A percentile compares a stretch with the other conserved stretches of the same genome.
phyloP scores from a whole-genome alignment of 805 yeast species.

The Scheffersomyces amazonensis region DNA sequence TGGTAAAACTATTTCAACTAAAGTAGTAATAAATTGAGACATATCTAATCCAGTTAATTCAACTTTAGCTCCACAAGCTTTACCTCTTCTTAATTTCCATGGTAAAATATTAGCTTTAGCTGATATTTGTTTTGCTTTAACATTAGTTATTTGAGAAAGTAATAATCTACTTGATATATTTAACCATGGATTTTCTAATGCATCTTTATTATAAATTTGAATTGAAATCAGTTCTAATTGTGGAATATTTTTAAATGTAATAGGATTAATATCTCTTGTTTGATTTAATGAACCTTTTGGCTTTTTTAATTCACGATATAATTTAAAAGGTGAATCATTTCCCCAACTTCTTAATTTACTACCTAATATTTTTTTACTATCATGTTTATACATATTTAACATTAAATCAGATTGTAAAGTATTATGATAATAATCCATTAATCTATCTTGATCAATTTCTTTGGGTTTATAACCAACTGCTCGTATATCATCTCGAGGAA shows the following conservation, averaged over 20 bases:
- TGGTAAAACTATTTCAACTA: slow-evolving; percentile 91
- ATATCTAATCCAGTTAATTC: slow-evolving; percentile 75
- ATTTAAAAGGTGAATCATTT: slow-evolving; percentile 81
- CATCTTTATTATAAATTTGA: slow-evolving; percentile 73
- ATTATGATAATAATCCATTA: slow-evolving; percentile 70
- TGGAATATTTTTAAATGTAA: slow-evolving; percentile 72
- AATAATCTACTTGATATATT: slow-evolving; percentile 76
- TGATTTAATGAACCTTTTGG: slow-evolving; percentile 77
- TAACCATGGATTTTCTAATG: slow-evolving; percentile 65
- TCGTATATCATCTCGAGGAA: slow-evolving; percentile 70
- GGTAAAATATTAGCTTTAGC: slow-evolving; percentile 77
- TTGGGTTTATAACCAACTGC: slow-evolving; percentile 77
- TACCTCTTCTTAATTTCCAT: slow-evolving; percentile 86
- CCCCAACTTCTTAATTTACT: slow-evolving; percentile 81
- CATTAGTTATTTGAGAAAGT: slow-evolving; percentile 92
- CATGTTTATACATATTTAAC: slow-evolving; percentile 74
- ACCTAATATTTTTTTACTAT: slow-evolving; percentile 53
- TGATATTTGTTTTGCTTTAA: slow-evolving; percentile 68
- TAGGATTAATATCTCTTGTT: slow-evolving; percentile 68
- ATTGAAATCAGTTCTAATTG: slow-evolving; percentile 62
- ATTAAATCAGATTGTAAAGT: slow-evolving; percentile 75
- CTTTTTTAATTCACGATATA: slow-evolving; percentile 73
- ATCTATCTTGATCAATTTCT: slow-evolving; percentile 75
- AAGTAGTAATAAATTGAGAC: slow-evolving; percentile 79
- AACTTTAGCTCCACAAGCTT: slow-evolving; percentile 87